A percentile compares a stretch with the other conserved stretches of the same genome.
These are phyloP conservation scores for Globisporangium emineosum DNA, from an alignment of 352 stramenopile genomes.

Conservation along the genomic window DNA sequence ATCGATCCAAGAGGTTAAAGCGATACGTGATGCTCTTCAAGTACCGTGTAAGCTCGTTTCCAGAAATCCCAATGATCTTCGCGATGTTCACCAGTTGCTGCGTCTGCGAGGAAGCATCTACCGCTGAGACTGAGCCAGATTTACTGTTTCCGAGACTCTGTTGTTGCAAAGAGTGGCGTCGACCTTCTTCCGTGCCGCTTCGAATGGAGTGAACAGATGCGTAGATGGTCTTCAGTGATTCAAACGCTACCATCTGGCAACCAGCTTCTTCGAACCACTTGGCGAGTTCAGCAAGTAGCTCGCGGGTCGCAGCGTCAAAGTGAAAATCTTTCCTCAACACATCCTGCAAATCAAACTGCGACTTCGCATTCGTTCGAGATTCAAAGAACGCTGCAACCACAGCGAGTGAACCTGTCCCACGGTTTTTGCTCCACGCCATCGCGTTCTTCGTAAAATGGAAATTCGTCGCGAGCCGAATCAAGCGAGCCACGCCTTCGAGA, in stretches of 20 bases:
- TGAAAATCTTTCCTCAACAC: constrained; percentile 36
- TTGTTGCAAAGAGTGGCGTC: not conserved
- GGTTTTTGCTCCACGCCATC: constrained; percentile 50
- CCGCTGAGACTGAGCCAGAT: not conserved
- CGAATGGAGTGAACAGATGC: constrained; percentile 39
- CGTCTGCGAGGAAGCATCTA: not conserved
- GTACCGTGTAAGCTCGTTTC: constrained; percentile 39
- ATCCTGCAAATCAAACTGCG: constrained; percentile 47
- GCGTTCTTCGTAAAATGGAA: constrained; percentile 70
- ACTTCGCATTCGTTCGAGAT: constrained; percentile 15
- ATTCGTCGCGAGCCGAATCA: constrained; percentile 55
- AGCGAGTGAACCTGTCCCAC: constrained; percentile 34
- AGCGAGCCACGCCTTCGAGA: constrained; percentile 41
- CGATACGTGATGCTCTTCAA: constrained; percentile 36
- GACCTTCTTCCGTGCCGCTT: not conserved
- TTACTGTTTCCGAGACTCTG: not conserved
- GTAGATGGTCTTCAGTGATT: constrained; percentile 49
- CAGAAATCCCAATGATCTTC: constrained; percentile 33
- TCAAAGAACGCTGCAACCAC: constrained; percentile 32
- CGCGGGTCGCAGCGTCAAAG: constrained; percentile 39
- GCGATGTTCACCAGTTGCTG: constrained; percentile 17
- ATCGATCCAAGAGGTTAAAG: constrained; percentile 40
- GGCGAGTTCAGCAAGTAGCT: constrained; percentile 29
- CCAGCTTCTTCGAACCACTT: constrained; percentile 48
- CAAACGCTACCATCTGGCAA: constrained; percentile 56